Base-by-base conservation (phyloP, 257 asterid species). In the Fraxinus americana region DNA sequence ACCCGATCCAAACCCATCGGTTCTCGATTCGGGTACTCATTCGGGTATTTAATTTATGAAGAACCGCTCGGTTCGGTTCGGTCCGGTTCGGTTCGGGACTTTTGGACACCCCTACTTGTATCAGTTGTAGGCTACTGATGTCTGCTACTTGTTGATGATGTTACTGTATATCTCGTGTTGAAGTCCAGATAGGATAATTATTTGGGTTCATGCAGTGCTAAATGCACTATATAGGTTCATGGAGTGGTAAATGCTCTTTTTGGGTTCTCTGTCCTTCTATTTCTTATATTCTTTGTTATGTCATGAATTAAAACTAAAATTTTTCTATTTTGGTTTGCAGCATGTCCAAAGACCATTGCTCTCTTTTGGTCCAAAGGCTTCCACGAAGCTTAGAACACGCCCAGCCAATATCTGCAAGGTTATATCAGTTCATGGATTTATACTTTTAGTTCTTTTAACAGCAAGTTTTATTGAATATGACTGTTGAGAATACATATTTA, bases 341-440 rank as follows among this genome's bases (percentile, higher is more conserved):
- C 99, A 93, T 84, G 96, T 95, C 79, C 99, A 93, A 79, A 94
- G 98, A 67, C 97, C 97, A 39, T 82, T 93, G 79, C 89, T 90
- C 78, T 95, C 97, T 8, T 95, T 95, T 87, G 98, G 99, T 67
- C 99, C 99, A 2, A 93, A 93, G 83, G 89, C 94, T 79, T 89
- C 97, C 84, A 83, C 87, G 89, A 89, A 90, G 85, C 97, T 93
- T 71, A 85, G 86, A 81, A 91, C 99, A 6, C 74, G 79, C 83
- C 97, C 99, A 2, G 83, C 89, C 71, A 88, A 90, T 86, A 95
- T 93, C 78, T 90, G 89, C 89, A 95, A 95, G 99, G 99, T 94
- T 77, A 77, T 78, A 27, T 81, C 69, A 59, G 23, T 65, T 63
- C 66, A 67, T 65, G 34, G 68, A 69, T 73, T 52, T 72, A 72